Base-by-base conservation (phyloP, 140 eudicot genomes). In the Eryngium alpinum region DNA sequence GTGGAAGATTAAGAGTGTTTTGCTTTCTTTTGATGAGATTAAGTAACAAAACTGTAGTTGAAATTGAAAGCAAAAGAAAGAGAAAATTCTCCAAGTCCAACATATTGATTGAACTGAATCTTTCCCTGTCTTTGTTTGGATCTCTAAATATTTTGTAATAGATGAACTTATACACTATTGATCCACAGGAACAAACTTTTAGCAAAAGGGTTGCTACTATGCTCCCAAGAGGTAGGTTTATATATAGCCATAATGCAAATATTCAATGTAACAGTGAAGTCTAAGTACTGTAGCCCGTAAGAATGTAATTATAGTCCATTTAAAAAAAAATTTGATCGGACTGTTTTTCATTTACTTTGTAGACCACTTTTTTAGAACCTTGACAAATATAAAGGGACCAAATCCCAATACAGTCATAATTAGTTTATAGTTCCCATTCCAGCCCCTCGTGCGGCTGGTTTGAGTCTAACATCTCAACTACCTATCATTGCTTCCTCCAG, bases 1-100 rank as follows among this genome's bases (percentile, higher is more conserved):
- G 99, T 31, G 99, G 99, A 77, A 94, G 97, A 82, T 92, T 89
- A 2, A 65, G 84, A 50, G 81, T 66, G 24, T 46, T 77, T 31
- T 81, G 84, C 57, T 82, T 79, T 52, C 77, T 86, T 78, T 67
- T 85, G 69, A 84, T 34, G 62, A 88, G 79, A 83, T 85, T 88
- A n/a, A 89, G 77, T 51, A 88, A 31, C 66, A 89, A 74, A 53
- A 27, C 28, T 5, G 19, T n/a, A 28, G 65, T 76, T 27, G 63
- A 76, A 18, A 76, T 50, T 27, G 79, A 27, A 27, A 76, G 66
- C 17, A 15, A 51, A 76, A 76, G 63, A 76, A 50, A 76, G 66
- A 76, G 65, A 18, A 76, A 27, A 28, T 49, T 49, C 43, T 76
- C 14, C 1, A 51, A 29, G 79, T 76, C 65, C 0, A 62, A 50